Conservation (phyloP, 2,329 filamentous ascomycete genomes). For the Exophiala lecanii-corni region DNA sequence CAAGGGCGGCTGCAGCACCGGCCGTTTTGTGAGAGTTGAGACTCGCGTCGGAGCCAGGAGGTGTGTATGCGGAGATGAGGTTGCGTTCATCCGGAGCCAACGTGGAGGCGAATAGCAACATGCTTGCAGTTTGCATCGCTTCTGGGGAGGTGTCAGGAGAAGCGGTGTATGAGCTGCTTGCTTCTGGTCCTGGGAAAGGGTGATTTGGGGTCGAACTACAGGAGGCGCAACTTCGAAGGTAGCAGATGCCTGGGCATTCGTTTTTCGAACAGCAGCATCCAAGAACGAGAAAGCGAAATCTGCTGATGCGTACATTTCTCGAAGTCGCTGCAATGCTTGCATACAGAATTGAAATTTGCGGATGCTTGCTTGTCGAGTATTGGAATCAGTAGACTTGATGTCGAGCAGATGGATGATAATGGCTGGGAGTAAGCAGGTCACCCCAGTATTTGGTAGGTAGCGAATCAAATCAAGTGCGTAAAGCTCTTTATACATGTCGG, state of each 20-base stretch:
- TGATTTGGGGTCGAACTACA: slow-evolving; percentile 1
- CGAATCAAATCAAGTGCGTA: slow-evolving; percentile 68
- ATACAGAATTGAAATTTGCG: slow-evolving; percentile 88
- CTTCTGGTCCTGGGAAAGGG: slow-evolving; percentile 6
- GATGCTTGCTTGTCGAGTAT: slow-evolving; percentile 67
- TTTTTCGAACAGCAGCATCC: slow-evolving; percentile 89
- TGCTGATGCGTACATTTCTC: slow-evolving; percentile 88
- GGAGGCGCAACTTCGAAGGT: background rate
- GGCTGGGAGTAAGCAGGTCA: slow-evolving; percentile 83
- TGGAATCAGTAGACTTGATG: slow-evolving; percentile 75
- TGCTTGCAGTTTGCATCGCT: slow-evolving; percentile 20
- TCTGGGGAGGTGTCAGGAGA: slow-evolving; percentile 26
- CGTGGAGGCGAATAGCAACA: slow-evolving; percentile 19
- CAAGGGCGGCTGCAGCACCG: slow-evolving; percentile 13
- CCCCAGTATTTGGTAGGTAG: slow-evolving; percentile 81
- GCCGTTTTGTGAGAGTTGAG: slow-evolving; percentile 15
- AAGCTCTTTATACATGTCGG: slow-evolving; percentile 73
- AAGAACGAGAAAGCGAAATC: slow-evolving; percentile 93
- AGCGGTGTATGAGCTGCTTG: slow-evolving; percentile 4
- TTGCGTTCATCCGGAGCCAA: slow-evolving; percentile 19
- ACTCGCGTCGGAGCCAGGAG: slow-evolving; percentile 17
- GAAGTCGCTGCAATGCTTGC: slow-evolving; percentile 79
- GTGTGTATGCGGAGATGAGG: slow-evolving; percentile 21
- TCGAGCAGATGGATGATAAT: slow-evolving; percentile 92
- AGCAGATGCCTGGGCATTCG: slow-evolving; percentile 36